These are phyloP conservation scores for Lippia alba DNA, from an alignment of 305 asterid genomes.

Conservation along the genomic window DNA sequence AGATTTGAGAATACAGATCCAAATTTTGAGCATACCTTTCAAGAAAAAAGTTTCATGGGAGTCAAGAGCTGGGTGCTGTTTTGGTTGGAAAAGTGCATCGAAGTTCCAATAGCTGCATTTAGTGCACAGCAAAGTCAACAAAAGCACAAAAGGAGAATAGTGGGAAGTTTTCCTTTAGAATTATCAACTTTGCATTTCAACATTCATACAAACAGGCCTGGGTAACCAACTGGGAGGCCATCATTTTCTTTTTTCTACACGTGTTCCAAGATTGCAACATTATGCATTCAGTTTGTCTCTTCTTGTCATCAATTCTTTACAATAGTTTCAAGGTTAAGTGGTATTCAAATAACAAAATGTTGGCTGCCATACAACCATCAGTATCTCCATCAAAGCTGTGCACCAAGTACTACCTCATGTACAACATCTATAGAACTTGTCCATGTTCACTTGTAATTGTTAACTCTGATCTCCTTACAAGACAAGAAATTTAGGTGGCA, in stretches of 20 bases:
- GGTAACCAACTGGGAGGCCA: background rate
- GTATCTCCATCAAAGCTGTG: background rate
- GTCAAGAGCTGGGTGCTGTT: conserved; percentile 98
- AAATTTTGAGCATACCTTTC: conserved; percentile 59
- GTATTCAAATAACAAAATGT: background rate
- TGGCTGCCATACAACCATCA: background rate
- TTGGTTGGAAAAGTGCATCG: conserved; percentile 96
- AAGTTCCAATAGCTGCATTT: conserved; percentile 87
- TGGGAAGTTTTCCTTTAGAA: background rate
- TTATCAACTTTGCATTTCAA: no score
- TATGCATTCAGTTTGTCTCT: conserved; percentile 15
- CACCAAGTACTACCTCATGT: background rate
- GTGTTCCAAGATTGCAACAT: background rate
- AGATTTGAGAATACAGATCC: conserved; percentile 7
- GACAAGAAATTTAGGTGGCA: background rate
- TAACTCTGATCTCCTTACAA: conserved; percentile 14
- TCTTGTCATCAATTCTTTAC: background rate
- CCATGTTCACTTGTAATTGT: background rate
- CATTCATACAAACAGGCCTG: background rate
- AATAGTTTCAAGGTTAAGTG: background rate
- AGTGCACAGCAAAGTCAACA: conserved; percentile 14
- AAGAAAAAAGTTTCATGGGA: conserved; percentile 94
- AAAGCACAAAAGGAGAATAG: background rate
- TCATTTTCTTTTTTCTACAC: no score
- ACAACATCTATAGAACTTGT: background rate